Base-by-base conservation (phyloP, 805 yeast species). In the Starmerella cellae region DNA sequence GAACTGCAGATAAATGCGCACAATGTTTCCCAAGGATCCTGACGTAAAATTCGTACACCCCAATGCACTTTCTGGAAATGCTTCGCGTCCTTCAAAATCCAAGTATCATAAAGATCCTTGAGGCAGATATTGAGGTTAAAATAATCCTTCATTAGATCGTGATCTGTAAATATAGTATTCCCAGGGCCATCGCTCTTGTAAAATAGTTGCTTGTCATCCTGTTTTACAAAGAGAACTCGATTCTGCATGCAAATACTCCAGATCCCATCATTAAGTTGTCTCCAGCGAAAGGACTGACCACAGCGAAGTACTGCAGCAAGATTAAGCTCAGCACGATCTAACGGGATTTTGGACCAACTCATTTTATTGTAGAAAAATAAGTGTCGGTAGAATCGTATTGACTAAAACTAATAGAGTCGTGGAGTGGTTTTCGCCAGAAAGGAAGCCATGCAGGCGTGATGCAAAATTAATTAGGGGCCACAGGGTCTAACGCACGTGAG, bases 11-110 rank as follows among this genome's bases (percentile, higher is more conserved):
- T 91, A 50, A 88, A 91, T 2, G 91, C 81, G 17, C 88, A 64
- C 35, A 85, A 65, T 34, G 88, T 84, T 52, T 91, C 98, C 97
- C 97, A 91, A 0, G 98, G 97, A 50, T 88, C 95, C 59, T 91
- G 97, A 29, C 87, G 69, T 22, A 91, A 68, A 48, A 88, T 83
- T 24, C 98, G 64, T 17, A 88, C 76, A 0, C 96, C 97, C 42
- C 75, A 74, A 13, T 40, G 47, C 28, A 38, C 39, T 2, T 42
- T 32, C 23, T 26, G 16, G 41, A 44, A 43, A 35, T 57, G 57
- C 38, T 58, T 60, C 36, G 84, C 93, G 17, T 61, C 68, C 1
- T 48, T 43, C 13, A 22, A n/a, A 2, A 68, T 50, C 95, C 97
- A 87, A 17, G 70, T 65, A 1, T 54, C 45, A 55, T 80, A 79